Evolutionary conservation across 2,329 filamentous ascomycete genomes (phyloP), one percentile per base, ranked within the genome.

Genomic region (Drechslera avenae): DNA sequence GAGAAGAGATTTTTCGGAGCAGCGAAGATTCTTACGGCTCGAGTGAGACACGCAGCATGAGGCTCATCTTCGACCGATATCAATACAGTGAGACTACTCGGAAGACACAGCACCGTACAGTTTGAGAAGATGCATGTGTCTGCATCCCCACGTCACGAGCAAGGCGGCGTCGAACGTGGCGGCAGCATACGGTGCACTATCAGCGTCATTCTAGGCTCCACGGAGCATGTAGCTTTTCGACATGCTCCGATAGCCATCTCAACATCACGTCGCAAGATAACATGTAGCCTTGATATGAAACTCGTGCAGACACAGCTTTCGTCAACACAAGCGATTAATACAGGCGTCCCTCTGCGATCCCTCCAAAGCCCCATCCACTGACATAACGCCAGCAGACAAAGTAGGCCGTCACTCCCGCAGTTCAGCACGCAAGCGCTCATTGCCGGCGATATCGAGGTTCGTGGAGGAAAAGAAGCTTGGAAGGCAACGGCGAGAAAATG

Each of bases 281-380:
- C 50, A 73, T 80, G 76, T 79, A 60, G 75, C 77, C 76, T 77
- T 79, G 78, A 80, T 79, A 80, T 80, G 78, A 80, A 80, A 78
- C 78, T 71, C 77, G 77, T 71, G 68, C 59, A 71, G 70, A 69
- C 73, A 76, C 66, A 59, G 63, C 50, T 58, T 54, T 64, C 54
- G 68, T 73, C 67, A 62, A 68, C 72, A 76, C 76, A 76, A 70
- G 78, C 75, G 78, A 80, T 80, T 80, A 80, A 80, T 75, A 79
- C 78, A 76, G 76, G 76, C 73, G 53, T 79, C 71, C 68, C 67
- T 79, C 77, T 76, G 59, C 72, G 71, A 77, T 75, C 72, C 57
- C 72, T 73, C 69, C 56, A 62, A 31, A 57, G 64, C 69, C 59
- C 61, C 57, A 52, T 62, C 62, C 64, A 64, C 66, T 70, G 67